A percentile compares a stretch with the other conserved stretches of the same genome.
Conservation (phyloP, 768 basidiomycete genomes). For the button mushroom (Agaricus bisporus) region DNA sequence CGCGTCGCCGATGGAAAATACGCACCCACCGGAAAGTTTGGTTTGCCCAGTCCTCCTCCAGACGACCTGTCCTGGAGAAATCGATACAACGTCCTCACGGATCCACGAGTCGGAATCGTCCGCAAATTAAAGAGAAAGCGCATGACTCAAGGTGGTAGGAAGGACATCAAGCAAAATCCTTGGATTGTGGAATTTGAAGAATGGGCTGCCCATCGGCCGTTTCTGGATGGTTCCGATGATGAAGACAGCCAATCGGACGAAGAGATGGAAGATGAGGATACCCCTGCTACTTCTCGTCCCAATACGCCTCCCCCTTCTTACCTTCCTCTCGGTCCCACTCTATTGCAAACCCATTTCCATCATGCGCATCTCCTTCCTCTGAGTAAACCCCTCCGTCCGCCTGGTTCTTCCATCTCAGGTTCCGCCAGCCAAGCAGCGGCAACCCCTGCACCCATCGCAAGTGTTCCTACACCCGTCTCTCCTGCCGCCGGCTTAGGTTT, state of each 20-base stretch:
- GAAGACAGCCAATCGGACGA: conserved; percentile 26
- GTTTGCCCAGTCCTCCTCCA: conserved; percentile 56
- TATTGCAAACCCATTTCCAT: conserved; percentile 64
- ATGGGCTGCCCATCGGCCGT: conserved; percentile 32
- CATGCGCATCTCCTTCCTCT: conserved; percentile 58
- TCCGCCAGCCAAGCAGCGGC: conserved; percentile 34
- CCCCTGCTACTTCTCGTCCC: conserved; percentile 40
- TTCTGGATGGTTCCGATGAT: conserved; percentile 29
- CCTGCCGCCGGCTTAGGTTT: conserved; percentile 67
- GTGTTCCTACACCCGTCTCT: conserved; percentile 79
- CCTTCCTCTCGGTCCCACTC: conserved; percentile 61
- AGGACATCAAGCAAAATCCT: conserved; percentile 22
- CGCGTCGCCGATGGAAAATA: conserved; percentile 70
- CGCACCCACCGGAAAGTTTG: conserved; percentile 58
- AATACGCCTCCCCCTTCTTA: conserved; percentile 68
- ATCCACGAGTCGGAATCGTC: conserved; percentile 67
- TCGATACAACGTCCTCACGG: conserved; percentile 56
- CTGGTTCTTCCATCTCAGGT: conserved; percentile 37
- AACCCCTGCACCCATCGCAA: conserved; percentile 26
- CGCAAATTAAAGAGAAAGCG: conserved; percentile 65
- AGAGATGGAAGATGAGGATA: conserved; percentile 61
- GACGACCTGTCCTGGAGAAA: conserved; percentile 48
- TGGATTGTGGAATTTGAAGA: conserved; percentile 45
- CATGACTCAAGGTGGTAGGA: conserved; percentile 30
- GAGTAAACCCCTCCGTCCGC: conserved; percentile 54